phyloP scores from a whole-genome alignment of 2,329 filamentous ascomycete species.

The Meredithiella fracta region DNA sequence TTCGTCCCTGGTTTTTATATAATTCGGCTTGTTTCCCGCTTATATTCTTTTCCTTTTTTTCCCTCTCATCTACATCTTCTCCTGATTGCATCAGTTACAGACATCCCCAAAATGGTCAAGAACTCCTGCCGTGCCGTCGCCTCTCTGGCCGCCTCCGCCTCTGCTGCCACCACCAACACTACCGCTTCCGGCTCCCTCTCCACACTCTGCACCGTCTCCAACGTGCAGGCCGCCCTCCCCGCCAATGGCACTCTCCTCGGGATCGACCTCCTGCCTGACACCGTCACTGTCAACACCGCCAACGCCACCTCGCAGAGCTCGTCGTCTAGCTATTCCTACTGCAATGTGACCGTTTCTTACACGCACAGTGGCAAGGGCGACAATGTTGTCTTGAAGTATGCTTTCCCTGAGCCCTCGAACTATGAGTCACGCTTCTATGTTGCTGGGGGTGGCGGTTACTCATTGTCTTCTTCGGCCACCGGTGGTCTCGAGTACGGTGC shows the following conservation, averaged over 20 bases:
- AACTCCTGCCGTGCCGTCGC: background rate
- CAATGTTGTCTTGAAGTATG: slow-evolving; percentile 13
- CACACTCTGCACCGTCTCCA: slow-evolving; percentile 3
- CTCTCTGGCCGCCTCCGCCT: background rate
- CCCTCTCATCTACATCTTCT: background rate
- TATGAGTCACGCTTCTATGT: slow-evolving; percentile 16
- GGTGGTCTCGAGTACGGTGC: slow-evolving; percentile 14
- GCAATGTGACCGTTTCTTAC: slow-evolving; percentile 16
- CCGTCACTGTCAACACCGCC: slow-evolving; percentile 1
- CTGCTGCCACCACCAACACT: slow-evolving; percentile 2
- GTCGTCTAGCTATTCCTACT: slow-evolving; percentile 12
- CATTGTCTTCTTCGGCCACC: slow-evolving; percentile 6
- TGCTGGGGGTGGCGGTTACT: slow-evolving; percentile 15
- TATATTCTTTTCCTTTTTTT: background rate
- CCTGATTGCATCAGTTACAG: background rate
- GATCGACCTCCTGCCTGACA: slow-evolving; percentile 1
- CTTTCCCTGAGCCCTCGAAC: slow-evolving; percentile 14
- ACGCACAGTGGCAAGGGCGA: slow-evolving; percentile 14
- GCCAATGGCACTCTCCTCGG: slow-evolving; percentile 1
- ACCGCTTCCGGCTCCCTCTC: slow-evolving; percentile 1
- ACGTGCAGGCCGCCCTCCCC: background rate
- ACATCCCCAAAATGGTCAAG: slow-evolving; percentile 1
- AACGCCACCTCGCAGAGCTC: background rate
- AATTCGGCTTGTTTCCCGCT: no score
- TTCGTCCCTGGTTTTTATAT: no score